Evolutionary conservation across 2,329 filamentous ascomycete genomes (phyloP), one percentile per base, ranked within the genome.

Genomic region (Colletotrichum truncatum): DNA sequence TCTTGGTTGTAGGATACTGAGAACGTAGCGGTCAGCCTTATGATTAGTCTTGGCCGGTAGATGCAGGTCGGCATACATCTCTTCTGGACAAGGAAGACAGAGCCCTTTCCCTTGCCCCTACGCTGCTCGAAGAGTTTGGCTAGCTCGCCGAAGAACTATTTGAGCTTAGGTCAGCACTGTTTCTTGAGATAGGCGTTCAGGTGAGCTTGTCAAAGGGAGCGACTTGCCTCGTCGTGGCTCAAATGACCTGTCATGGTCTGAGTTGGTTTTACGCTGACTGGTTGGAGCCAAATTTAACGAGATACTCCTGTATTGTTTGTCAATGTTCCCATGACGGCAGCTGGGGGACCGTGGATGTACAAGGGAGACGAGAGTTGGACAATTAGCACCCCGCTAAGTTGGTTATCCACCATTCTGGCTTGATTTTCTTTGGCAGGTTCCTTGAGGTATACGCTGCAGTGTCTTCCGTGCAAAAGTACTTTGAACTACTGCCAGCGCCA

Each of bases 131-230:
- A 92, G 69, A 95, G 88, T 72, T 89, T 83, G 54, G 82, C 80
- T 68, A 95, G 85, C 73, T 85, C 85, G 67, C 82, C 79, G 80
- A 95, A 94, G 85, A 95, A 95, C 91, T 94, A 73, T n/a, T n/a
- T n/a, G n/a, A n/a, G n/a, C n/a, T n/a, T n/a, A n/a, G n/a, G n/a
- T n/a, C n/a, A n/a, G n/a, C n/a, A n/a, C n/a, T n/a, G n/a, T n/a
- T n/a, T n/a, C n/a, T n/a, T n/a, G n/a, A n/a, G n/a, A n/a, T n/a
- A n/a, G n/a, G n/a, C n/a, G n/a, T n/a, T n/a, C n/a, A n/a, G n/a
- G n/a, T n/a, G n/a, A n/a, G n/a, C n/a, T n/a, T n/a, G n/a, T n/a
- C n/a, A n/a, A n/a, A n/a, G n/a, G n/a, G n/a, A n/a, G n/a, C n/a
- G 12, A 39, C 70, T 25, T 74, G 89, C 89, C 78, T 91, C 87